These are phyloP conservation scores for Prunus fruticosa DNA, from an alignment of 306 rosid species.

Conservation along the genomic window DNA sequence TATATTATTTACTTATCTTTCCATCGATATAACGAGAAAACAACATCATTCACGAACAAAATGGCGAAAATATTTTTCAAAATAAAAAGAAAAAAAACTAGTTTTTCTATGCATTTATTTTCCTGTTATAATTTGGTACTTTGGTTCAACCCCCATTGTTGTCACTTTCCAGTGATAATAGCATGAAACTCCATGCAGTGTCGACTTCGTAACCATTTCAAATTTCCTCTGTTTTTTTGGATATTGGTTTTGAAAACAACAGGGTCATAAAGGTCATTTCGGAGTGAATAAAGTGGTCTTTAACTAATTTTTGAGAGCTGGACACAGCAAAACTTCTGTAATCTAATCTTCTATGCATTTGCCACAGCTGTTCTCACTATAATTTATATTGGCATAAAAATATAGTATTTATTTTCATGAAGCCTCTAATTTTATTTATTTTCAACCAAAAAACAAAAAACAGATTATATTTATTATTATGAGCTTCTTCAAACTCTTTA, in stretches of 20 bases:
- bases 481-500: neutral
- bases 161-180: neutral
- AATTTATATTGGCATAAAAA: neutral
- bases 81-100: no score
- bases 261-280: constrained; percentile 34
- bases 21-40: no score
- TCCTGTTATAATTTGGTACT: neutral
- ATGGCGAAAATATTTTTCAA: neutral
- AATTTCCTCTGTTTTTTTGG: neutral
- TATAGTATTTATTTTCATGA: constrained; percentile 7
- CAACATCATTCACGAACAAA: neutral
- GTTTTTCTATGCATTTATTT: no score
- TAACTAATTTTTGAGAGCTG: constrained; percentile 30
- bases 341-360: constrained; percentile 14
- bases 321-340: constrained; percentile 2
- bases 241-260: neutral
- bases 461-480: neutral
- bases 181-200: neutral
- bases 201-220: constrained; percentile 27
- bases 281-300: constrained; percentile 5
- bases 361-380: constrained; percentile 35
- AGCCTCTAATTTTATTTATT: neutral
- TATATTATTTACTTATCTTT: no score
- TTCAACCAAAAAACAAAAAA: neutral
- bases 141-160: neutral